Percentiles rank a stretch among this genome's conserved stretches.
phyloP scores from a whole-genome alignment of 345 rosid species.

The Gossypium ekmanianum region DNA sequence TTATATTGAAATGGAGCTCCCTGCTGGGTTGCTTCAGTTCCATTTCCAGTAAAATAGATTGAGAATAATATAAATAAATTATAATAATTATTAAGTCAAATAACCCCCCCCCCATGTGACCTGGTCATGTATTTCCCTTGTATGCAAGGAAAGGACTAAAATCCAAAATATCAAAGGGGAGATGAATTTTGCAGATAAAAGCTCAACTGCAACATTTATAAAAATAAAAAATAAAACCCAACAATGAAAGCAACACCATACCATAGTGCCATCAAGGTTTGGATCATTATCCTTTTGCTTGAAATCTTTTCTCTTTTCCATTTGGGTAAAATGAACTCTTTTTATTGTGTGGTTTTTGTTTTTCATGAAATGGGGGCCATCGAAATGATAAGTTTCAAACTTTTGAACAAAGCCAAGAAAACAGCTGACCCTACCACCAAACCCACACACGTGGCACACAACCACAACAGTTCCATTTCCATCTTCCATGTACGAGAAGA shows the following conservation, averaged over 20 bases:
- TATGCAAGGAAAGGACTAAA: not conserved
- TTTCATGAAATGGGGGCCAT: slow-evolving; percentile 8
- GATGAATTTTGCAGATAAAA: slow-evolving; percentile 12
- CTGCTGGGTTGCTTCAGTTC: not conserved
- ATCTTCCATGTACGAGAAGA: not conserved
- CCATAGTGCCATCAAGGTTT: not conserved
- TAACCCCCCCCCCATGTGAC: slow-evolving; percentile 2
- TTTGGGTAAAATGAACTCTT: not conserved
- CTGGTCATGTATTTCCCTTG: not conserved
- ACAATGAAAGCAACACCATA: slow-evolving; percentile 1
- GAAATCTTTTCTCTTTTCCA: not conserved
- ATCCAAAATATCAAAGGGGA: not conserved
- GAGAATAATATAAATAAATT: not conserved
- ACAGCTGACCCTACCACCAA: slow-evolving; percentile 16
- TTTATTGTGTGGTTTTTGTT: not conserved
- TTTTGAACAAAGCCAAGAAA: slow-evolving; percentile 2
- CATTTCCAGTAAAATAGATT: not conserved
- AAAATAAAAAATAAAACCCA: not conserved
- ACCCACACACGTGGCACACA: not conserved
- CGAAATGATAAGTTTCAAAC: slow-evolving; percentile 33
- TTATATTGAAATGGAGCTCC: not conserved
- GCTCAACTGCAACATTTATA: not conserved
- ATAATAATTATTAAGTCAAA: not conserved
- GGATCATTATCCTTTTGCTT: not conserved
- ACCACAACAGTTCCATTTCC: not conserved